These are phyloP conservation scores for Inga oerstediana DNA, from an alignment of 306 rosid species.

Conservation along the genomic window DNA sequence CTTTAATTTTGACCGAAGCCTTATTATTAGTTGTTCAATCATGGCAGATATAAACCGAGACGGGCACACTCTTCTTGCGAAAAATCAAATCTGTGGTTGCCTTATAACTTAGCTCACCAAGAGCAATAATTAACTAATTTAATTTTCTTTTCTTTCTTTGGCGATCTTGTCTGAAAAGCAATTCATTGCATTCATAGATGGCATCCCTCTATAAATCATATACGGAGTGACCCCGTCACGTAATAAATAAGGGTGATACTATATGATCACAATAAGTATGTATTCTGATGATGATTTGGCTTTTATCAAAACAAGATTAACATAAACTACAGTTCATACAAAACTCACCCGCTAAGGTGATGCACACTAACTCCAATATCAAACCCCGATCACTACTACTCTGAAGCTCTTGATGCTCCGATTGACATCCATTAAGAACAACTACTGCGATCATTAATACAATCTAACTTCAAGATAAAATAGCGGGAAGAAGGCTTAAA, in stretches of 20 bases:
- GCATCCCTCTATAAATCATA: background rate
- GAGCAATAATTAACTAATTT: background rate
- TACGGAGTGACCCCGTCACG: background rate
- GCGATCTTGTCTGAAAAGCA: background rate
- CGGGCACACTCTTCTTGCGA: background rate
- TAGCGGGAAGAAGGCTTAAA: background rate
- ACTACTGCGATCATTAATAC: slow-evolving; percentile 36
- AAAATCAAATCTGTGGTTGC: background rate
- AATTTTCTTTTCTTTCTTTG: background rate
- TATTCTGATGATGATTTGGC: slow-evolving; percentile 28
- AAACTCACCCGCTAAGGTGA: slow-evolving; percentile 53
- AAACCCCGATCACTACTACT: slow-evolving; percentile 41
- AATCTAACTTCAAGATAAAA: slow-evolving; percentile 35
- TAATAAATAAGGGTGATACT: background rate
- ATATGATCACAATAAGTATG: background rate
- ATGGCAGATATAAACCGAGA: background rate
- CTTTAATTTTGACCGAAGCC: background rate
- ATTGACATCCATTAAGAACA: slow-evolving; percentile 44
- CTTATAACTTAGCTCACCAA: background rate
- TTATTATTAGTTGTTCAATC: background rate
- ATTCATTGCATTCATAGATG: background rate
- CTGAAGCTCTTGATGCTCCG: slow-evolving; percentile 40
- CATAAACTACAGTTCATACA: slow-evolving; percentile 50
- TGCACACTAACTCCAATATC: slow-evolving; percentile 57
- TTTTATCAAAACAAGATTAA: slow-evolving; percentile 38